A percentile compares a stretch with the other conserved stretches of the same genome.
phyloP scores from a whole-genome alignment of 306 rosid species.

The Begonia loranthoides region DNA sequence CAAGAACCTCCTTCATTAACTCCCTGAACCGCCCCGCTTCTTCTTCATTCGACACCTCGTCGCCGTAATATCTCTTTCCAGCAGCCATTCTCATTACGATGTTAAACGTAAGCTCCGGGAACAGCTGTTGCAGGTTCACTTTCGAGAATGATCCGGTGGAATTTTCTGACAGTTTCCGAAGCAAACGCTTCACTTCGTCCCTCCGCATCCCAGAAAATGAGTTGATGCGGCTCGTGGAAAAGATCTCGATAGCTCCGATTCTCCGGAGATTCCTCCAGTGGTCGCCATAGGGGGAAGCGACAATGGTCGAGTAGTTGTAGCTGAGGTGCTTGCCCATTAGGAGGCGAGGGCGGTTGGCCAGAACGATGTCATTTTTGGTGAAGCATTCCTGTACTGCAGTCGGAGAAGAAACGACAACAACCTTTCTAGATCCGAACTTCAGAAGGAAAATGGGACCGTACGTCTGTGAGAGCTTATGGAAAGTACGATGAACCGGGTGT shows the following conservation, averaged over 20 bases:
- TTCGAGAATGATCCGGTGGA: background rate
- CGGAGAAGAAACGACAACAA: slow-evolving; percentile 12
- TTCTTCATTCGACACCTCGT: slow-evolving; percentile 1
- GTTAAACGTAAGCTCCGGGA: slow-evolving; percentile 11
- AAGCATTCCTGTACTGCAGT: slow-evolving; percentile 14
- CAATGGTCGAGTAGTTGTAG: slow-evolving; percentile 14
- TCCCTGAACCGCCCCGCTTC: slow-evolving; percentile 13
- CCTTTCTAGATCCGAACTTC: slow-evolving; percentile 12
- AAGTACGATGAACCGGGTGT: slow-evolving; percentile 17
- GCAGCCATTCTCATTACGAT: slow-evolving; percentile 23
- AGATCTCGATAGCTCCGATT: slow-evolving; percentile 7
- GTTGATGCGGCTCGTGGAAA: slow-evolving; percentile 14
- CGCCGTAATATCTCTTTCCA: slow-evolving; percentile 22
- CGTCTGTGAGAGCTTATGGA: slow-evolving; percentile 2
- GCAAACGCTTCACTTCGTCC: slow-evolving; percentile 7
- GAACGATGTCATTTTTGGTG: slow-evolving; percentile 17
- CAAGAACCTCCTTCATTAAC: background rate
- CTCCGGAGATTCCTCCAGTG: slow-evolving; percentile 30
- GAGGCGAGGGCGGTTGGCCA: slow-evolving; percentile 19
- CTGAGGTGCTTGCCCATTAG: slow-evolving; percentile 9
- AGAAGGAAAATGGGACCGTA: slow-evolving; percentile 18
- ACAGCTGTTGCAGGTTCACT: slow-evolving; percentile 2
- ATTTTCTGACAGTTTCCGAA: background rate
- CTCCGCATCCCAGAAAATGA: background rate
- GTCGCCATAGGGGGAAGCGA: slow-evolving; percentile 14